These are phyloP conservation scores for Yamadazyma pseudoaaseri DNA, from an alignment of 1,139 yeast genomes.

Conservation along the genomic window DNA sequence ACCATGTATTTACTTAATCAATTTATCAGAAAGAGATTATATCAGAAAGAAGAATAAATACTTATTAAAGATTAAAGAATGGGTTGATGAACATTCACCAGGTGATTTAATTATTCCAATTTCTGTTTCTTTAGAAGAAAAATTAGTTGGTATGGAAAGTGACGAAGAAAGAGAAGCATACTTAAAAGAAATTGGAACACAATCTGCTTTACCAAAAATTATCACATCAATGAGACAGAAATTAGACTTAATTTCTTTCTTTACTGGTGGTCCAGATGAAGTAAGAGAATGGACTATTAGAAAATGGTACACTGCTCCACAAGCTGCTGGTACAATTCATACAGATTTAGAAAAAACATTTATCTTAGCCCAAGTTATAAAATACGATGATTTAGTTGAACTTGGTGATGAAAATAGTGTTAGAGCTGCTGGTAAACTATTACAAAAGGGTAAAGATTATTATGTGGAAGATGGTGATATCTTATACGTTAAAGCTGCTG, in stretches of 20 bases:
- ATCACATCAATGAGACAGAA: conserved; percentile 81
- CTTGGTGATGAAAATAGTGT: conserved; percentile 81
- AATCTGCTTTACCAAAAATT: conserved; percentile 85
- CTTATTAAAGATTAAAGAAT: conserved; percentile 85
- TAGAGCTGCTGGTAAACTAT: conserved; percentile 89
- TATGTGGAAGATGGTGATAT: conserved; percentile 82
- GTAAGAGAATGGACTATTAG: conserved; percentile 90
- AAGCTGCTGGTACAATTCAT: conserved; percentile 87
- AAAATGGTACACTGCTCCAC: conserved; percentile 82
- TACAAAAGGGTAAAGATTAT: conserved; percentile 95
- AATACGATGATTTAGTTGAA: conserved; percentile 58
- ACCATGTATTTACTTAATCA: conserved; percentile 92
- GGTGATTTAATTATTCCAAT: conserved; percentile 95
- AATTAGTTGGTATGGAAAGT: conserved; percentile 80
- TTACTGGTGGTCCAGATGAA: conserved; percentile 84
- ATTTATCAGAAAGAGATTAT: conserved; percentile 91
- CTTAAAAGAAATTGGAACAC: conserved; percentile 81
- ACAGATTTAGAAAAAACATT: conserved; percentile 55
- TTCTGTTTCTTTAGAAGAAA: conserved; percentile 90
- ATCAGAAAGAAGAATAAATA: conserved; percentile 98
- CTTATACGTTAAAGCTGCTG: conserved; percentile 93
- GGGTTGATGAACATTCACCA: conserved; percentile 93
- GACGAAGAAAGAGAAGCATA: conserved; percentile 93
- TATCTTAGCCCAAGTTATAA: conserved; percentile 48
- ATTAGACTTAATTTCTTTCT: conserved; percentile 78